Base-by-base conservation (phyloP, 768 basidiomycete genomes). In the Lanmaoa pseudosensibilis region DNA sequence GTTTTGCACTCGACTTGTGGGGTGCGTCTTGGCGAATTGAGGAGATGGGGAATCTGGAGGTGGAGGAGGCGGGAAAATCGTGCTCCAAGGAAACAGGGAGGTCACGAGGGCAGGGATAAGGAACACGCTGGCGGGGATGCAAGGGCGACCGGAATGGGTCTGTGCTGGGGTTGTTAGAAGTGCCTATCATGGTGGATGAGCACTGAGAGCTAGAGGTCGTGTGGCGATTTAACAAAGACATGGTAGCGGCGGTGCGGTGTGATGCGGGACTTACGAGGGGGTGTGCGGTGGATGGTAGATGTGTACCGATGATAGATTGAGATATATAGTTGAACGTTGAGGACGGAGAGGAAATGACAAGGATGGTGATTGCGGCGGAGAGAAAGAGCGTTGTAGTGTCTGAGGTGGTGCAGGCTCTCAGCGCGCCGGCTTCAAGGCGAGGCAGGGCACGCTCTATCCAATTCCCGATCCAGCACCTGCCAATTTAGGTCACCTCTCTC, bases 31-130 rank as follows among this genome's bases (percentile, higher is more conserved):
- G 69, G 40, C 79, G 79, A 45, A 74, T 45, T 47, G 74, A 72
- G 27, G 77, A 79, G 57, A 69, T 69, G 52, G 74, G 73, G 50
- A 73, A 79, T 50, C 69, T 66, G 56, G 60, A 59, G 50, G 51
- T 37, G 54, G 58, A 47, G 38, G 49, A 55, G 48, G 66, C 51
- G 52, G 67, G 59, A 51, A 68, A 71, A 41, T 60, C 67, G 56
- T 54, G 54, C 37, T 69, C 59, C 36, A 68, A n/a, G 50, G 61
- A 45, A 39, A 60, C 4, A 0, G 54, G 54, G 39, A 36, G 48
- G 64, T 57, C 57, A 36, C 52, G 63, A 25, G 61, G 25, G 49
- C 46, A 10, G 50, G 62, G 50, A 62, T 58, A 56, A 41, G 51
- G 47, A 19, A 49, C 19, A 1, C 59, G 58, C 5, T 61, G 66